Base-by-base conservation (phyloP, 371 early-diverging fungal genomes). In the Nosema bombycis region DNA sequence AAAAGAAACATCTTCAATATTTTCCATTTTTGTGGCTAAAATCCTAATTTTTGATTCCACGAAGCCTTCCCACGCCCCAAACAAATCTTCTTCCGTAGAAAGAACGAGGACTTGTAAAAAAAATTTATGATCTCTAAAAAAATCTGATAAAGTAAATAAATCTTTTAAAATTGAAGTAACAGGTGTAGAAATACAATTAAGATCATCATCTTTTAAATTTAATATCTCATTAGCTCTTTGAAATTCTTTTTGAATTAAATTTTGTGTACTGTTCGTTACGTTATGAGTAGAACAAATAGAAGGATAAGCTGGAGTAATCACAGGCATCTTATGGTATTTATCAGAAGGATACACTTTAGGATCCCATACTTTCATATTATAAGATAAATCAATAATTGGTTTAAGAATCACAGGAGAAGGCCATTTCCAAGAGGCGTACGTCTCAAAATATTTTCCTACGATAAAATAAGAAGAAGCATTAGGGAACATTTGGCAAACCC, bases 221-320 rank as follows among this genome's bases (percentile, higher is more conserved):
- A 82, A 69, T 64, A 83, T 79, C 26, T 78, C 62, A 32, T 66
- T 6, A 0, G 72, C 78, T 72, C 84, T 34, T n/a, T 32, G 3
- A 69, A 96, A 91, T 88, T 96, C 96, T 29, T 88, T 88, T 23
- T 89, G 89, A 81, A 94, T 93, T 24, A 96, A 89, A 1, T 79
- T 82, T 33, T 89, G 88, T 0, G 99, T 98, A 0, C 95, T 95
- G 54, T 87, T 86, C 0, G 93, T 91, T 12, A 99, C 95, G 81
- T 98, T 99, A 86, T 96, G 97, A 0, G 99, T 99, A 0, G 97
- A 90, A 84, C 97, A 96, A 94, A 98, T 97, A 26, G 94, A 93
- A 23, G 99, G 98, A 83, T 97, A 98, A 0, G 96, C 96, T 4
- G 99, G 99, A 15, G 99, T 99, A 77, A 99, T 98, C 66, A 99